Base-by-base conservation (phyloP, 495 filamentous ascomycete species). In the Penicillium ucsense region DNA sequence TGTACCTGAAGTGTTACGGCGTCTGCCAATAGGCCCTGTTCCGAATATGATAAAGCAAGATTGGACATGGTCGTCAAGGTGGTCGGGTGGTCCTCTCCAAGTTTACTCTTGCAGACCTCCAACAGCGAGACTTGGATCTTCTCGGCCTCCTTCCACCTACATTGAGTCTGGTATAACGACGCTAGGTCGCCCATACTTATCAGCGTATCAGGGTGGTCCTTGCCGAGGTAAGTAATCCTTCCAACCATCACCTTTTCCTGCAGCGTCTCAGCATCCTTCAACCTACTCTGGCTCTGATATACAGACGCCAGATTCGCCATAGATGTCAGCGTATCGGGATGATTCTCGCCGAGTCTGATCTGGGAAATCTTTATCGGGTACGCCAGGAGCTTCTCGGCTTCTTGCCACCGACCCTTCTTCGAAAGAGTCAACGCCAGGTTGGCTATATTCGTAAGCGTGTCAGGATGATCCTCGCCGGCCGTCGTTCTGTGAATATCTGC, bases 51-150 rank as follows among this genome's bases (percentile, higher is more conserved):
- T 32, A 12, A 27, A 20, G 57, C 56, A 5, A 68, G 50, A 30
- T 33, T 45, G 29, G 35, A 38, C 53, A 64, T 59, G 20, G 45
- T 53, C n/a, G 41, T 41, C 5, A 62, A 41, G 11, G 71, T 73
- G 11, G 54, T 11, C 28, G 62, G 64, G 57, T 75, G 61, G 29
- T 68, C 55, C 34, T 40, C 46, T 11, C 73, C 70, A 31, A 56
- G 53, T 34, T 45, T 50, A 27, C 32, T 54, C 51, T 57, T 56
- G 0, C 34, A 12, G 34, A 10, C 56, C 43, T 58, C 49, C 36
- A 66, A 41, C 8, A 56, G 42, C 33, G 47, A 47, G 30, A 57
- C 8, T 8, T 53, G 2, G 29, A 66, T 45, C 45, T 52, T 37
- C 41, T 57, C 54, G 8, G 66, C 61, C 50, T 61, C 63, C 12